Conservation (phyloP, 1,284 basidiomycete genomes). For the Chalciporus sp. region DNA sequence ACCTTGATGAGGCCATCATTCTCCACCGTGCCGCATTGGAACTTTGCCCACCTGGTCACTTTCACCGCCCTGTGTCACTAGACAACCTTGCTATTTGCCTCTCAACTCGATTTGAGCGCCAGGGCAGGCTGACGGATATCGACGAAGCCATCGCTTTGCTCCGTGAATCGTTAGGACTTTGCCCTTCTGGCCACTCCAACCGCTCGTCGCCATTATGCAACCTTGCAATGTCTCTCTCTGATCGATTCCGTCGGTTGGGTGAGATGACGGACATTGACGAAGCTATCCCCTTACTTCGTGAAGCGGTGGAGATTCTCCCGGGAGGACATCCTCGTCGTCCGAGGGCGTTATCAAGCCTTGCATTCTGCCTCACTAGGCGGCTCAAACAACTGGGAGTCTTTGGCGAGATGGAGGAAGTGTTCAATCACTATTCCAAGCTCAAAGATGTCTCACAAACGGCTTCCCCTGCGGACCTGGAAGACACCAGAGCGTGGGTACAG, state of each 20-base stretch:
- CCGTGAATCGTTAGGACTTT: no score
- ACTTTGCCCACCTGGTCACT: no score
- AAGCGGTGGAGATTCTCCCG: background rate
- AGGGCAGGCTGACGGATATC: no score
- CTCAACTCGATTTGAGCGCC: no score
- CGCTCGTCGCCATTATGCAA: no score
- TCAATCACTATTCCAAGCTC: slow-evolving; percentile 17
- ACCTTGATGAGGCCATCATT: slow-evolving; percentile 1
- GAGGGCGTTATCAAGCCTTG: background rate
- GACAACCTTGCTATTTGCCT: background rate
- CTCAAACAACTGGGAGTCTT: background rate
- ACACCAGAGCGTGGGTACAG: background rate
- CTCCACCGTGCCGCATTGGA: background rate
- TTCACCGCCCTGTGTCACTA: background rate
- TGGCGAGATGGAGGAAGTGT: background rate
- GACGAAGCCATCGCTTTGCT: no score
- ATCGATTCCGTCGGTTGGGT: background rate
- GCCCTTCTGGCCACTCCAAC: no score
- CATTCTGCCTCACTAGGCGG: background rate
- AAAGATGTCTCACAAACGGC: background rate
- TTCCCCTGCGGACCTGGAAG: background rate
- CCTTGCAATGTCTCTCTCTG: background rate
- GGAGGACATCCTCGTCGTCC: background rate
- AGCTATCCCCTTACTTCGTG: background rate
- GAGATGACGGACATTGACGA: background rate